These are phyloP conservation scores for Cymodocea nodosa DNA, from an alignment of 116 monocot genomes.

Conservation along the genomic window DNA sequence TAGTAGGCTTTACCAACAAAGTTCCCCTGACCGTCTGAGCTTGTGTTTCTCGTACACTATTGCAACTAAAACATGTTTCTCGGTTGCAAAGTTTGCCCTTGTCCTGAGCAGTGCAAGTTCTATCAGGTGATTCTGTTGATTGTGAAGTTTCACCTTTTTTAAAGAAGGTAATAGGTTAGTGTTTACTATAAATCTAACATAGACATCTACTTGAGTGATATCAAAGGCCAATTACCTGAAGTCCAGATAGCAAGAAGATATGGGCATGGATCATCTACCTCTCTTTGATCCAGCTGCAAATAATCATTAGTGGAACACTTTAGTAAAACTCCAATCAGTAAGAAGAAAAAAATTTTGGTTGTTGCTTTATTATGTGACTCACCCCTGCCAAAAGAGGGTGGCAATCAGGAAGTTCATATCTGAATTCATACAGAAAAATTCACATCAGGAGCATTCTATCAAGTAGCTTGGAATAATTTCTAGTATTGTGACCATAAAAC, in stretches of 20 bases:
- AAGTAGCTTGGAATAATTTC: no score
- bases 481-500: no score
- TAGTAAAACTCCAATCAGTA: neutral
- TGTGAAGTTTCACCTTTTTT: conserved; percentile 79
- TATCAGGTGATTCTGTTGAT: conserved; percentile 60
- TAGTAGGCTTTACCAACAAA: conserved; percentile 45
- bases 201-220: neutral
- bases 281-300: conserved; percentile 50
- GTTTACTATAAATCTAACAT: neutral
- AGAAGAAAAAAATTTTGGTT: neutral
- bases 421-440: conserved; percentile 13
- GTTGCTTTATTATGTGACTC: conserved; percentile 15
- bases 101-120: conserved; percentile 37
- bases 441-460: neutral
- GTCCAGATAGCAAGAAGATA: conserved; percentile 96
- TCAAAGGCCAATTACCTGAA: conserved; percentile 41
- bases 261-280: conserved; percentile 73
- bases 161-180: neutral
- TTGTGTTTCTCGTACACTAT: conserved; percentile 50
- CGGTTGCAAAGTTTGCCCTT: conserved; percentile 40
- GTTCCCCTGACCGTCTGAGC: conserved; percentile 73
- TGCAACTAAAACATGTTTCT: conserved; percentile 59
- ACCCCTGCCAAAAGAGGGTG: conserved; percentile 74
- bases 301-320: neutral
- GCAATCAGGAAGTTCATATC: conserved; percentile 86